These are phyloP conservation scores for Dissophora globulifera DNA, from an alignment of 192 early-diverging fungal species.

Conservation along the genomic window DNA sequence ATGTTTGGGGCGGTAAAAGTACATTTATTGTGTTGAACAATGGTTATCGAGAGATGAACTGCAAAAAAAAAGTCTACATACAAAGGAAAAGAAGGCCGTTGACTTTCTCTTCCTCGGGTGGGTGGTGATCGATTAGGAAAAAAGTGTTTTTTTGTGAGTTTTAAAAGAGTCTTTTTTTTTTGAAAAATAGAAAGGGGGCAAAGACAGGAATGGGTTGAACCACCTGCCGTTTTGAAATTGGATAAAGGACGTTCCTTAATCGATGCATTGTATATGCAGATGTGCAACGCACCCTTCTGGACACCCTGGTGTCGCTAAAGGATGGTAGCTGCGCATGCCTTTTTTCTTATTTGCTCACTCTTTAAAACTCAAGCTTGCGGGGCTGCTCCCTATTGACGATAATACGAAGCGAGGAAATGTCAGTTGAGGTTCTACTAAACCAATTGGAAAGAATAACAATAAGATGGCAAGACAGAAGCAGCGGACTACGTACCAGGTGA, in stretches of 20 bases:
- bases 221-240: conserved; percentile 38
- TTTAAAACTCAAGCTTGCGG: conserved; percentile 54
- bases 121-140: no score
- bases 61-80: conserved; percentile 42
- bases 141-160: background rate
- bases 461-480: no score
- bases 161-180: conserved; percentile 31
- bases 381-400: conserved; percentile 49
- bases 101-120: background rate
- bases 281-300: background rate
- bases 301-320: background rate
- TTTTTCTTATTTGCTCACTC: conserved; percentile 40
- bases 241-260: conserved; percentile 30
- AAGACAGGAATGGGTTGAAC: conserved; percentile 52
- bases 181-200: conserved; percentile 26
- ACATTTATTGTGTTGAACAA: conserved; percentile 58
- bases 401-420: no score
- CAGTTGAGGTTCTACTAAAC: no score
- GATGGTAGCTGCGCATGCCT: conserved; percentile 20
- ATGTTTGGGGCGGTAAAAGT: conserved; percentile 51
- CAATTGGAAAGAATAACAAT: background rate
- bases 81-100: conserved; percentile 14
- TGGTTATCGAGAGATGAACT: conserved; percentile 34
- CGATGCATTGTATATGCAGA: conserved; percentile 38
- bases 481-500: conserved; percentile 38